These are phyloP conservation scores for Panicum miliaceum DNA, from an alignment of 176 grass and related monocot genomes.

Conservation along the genomic window DNA sequence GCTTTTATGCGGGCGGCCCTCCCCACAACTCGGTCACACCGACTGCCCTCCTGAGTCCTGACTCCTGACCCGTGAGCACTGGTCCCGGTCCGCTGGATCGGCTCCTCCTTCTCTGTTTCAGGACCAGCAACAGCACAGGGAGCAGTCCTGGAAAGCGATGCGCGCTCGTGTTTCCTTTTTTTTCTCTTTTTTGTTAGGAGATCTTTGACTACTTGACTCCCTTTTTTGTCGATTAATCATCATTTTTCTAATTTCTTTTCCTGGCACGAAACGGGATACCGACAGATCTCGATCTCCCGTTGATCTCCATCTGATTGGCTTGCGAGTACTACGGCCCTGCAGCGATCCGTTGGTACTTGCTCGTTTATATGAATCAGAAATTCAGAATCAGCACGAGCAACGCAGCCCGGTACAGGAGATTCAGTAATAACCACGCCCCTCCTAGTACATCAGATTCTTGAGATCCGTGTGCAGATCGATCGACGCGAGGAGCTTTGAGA, in stretches of 20 bases:
- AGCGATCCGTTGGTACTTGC: not conserved
- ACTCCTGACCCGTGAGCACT: not conserved
- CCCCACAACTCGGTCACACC: not conserved
- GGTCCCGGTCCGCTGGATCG: conserved; percentile 16
- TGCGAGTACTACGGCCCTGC: no score
- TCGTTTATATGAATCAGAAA: not conserved
- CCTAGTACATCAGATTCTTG: not conserved
- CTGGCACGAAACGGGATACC: not conserved
- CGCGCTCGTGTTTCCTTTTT: not conserved
- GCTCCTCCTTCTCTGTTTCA: not conserved
- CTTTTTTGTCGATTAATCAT: not conserved
- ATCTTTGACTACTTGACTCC: not conserved
- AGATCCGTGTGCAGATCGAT: not conserved
- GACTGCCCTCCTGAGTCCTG: not conserved
- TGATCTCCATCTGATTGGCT: not conserved
- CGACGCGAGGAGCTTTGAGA: no score
- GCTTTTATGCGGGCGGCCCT: not conserved
- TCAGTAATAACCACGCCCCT: not conserved
- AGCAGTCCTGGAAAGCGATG: not conserved
- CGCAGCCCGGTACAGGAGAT: not conserved
- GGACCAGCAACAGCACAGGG: not conserved
- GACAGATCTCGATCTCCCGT: not conserved
- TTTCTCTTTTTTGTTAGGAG: not conserved
- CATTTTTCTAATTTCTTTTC: not conserved
- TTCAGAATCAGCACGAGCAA: not conserved